phyloP scores from a whole-genome alignment of 2,329 filamentous ascomycete genomes.

The Beauveria pseudobassiana region DNA sequence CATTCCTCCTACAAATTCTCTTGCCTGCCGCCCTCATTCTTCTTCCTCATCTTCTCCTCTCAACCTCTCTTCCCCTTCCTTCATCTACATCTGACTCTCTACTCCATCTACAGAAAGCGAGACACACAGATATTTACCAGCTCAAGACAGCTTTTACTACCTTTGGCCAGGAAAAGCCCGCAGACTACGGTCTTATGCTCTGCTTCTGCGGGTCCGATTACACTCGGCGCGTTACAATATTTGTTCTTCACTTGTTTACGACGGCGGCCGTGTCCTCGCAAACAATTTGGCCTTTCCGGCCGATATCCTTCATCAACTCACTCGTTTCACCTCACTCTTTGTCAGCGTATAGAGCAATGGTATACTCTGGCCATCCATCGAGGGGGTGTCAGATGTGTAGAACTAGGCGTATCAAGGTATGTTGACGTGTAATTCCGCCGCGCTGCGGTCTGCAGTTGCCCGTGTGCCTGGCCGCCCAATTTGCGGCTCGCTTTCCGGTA shows the following conservation, averaged over 20 bases:
- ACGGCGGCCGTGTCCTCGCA: not conserved
- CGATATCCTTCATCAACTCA: not conserved
- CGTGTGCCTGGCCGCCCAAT: not conserved
- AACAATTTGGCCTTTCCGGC: not conserved
- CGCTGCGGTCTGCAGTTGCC: not conserved
- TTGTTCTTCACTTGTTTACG: not conserved
- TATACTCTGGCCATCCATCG: slow-evolving; percentile 59
- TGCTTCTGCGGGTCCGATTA: not conserved
- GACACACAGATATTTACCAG: not conserved
- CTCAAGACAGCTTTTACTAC: too few species aligned
- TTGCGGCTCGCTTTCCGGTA: not conserved
- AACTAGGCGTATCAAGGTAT: slow-evolving; percentile 65
- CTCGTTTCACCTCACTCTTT: too few species aligned
- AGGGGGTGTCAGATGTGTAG: slow-evolving; percentile 69
- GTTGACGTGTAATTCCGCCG: slow-evolving; percentile 13
- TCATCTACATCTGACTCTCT: not conserved
- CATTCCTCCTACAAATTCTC: not conserved
- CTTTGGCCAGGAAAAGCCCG: too few species aligned
- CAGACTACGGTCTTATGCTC: not conserved
- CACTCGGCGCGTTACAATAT: not conserved
- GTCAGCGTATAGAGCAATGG: slow-evolving; percentile 37
- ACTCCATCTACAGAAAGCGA: not conserved
- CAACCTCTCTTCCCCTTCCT: not conserved
- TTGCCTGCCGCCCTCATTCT: not conserved
- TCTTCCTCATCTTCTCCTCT: not conserved